A percentile compares a stretch with the other conserved stretches of the same genome.
phyloP scores from a whole-genome alignment of 1,284 basidiomycete genomes.

The Leccinum pachyderme region DNA sequence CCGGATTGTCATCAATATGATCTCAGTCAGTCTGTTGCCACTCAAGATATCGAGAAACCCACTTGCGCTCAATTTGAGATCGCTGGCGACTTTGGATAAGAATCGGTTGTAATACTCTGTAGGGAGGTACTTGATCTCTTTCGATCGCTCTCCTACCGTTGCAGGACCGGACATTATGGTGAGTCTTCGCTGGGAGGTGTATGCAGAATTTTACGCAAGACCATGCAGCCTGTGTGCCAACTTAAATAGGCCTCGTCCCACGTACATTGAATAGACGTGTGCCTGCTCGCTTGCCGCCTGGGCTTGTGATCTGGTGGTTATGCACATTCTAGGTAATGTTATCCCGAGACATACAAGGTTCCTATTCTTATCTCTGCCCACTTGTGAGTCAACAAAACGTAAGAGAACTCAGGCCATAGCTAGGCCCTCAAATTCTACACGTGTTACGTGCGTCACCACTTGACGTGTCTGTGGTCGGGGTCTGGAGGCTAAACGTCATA shows the following conservation, averaged over 20 bases:
- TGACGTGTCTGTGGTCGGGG: no score
- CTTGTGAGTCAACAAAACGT: no score
- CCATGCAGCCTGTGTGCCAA: neutral
- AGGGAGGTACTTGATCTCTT: neutral
- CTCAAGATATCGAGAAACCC: neutral
- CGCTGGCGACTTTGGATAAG: neutral
- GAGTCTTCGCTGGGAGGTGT: neutral
- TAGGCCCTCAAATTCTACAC: no score
- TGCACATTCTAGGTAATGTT: no score
- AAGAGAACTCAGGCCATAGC: no score
- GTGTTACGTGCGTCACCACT: no score
- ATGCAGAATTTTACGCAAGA: neutral
- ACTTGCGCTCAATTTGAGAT: neutral
- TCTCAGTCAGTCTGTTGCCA: neutral
- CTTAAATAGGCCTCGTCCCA: neutral
- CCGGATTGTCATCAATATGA: neutral
- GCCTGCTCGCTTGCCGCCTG: no score
- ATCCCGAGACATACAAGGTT: no score
- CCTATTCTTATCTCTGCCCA: no score
- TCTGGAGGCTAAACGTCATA: no score
- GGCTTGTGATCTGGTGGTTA: no score
- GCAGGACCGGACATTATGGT: neutral
- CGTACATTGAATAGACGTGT: no score
- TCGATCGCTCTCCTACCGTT: neutral
- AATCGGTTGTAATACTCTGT: conserved; percentile 2